Conservation (phyloP, 2,329 filamentous ascomycete species). For the Pseudogymnoascus sp. region DNA sequence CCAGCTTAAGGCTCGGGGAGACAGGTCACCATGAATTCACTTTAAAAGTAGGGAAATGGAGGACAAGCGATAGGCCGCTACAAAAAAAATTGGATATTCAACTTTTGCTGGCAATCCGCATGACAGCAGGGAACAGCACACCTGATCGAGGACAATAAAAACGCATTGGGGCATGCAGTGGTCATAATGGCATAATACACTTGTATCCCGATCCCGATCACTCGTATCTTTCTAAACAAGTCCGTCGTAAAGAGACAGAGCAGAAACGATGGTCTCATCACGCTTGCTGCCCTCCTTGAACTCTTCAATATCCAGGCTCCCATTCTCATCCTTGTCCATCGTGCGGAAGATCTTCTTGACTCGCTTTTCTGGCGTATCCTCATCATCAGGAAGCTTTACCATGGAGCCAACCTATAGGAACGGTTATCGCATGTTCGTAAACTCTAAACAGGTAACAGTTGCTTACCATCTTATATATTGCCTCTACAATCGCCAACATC, state of each 20-base stretch:
- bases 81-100: constrained; percentile 6
- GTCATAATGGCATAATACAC: constrained; percentile 10
- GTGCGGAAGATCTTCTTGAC: constrained; percentile 97
- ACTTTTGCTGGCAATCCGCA: neutral
- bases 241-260: constrained; percentile 90
- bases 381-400: constrained; percentile 97
- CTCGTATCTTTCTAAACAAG: constrained; percentile 55
- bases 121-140: neutral
- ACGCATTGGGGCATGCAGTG: neutral
- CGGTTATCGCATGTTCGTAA: neutral
- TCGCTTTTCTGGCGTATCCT: constrained; percentile 97
- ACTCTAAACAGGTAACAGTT: neutral
- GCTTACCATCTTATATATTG: constrained; percentile 97
- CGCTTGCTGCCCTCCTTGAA: constrained; percentile 99
- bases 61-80: neutral
- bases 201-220: neutral
- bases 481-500: constrained; percentile 97
- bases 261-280: constrained; percentile 97
- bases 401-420: constrained; percentile 78
- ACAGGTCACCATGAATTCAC: constrained; percentile 1
- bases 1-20: neutral
- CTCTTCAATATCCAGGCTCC: constrained; percentile 90
- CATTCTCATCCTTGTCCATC: constrained; percentile 99
- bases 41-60: neutral
- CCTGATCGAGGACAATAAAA: neutral